These are phyloP conservation scores for Pseudopyrenochaeta lycopersici DNA, from an alignment of 2,329 filamentous ascomycete genomes.

Conservation along the genomic window DNA sequence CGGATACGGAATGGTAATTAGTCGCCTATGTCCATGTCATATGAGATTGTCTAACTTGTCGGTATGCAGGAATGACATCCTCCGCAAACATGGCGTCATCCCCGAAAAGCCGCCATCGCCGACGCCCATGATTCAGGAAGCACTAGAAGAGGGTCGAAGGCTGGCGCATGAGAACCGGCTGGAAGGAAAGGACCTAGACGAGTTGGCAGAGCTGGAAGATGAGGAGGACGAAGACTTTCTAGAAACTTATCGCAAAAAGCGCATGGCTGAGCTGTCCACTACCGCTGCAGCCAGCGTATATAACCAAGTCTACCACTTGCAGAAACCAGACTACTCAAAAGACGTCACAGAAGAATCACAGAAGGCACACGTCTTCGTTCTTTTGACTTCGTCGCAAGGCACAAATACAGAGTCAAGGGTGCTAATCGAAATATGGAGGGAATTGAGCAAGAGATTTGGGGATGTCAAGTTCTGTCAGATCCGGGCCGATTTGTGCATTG, in stretches of 20 bases:
- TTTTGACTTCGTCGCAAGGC: constrained; percentile 79
- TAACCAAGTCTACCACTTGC: constrained; percentile 90
- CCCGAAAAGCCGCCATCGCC: constrained; percentile 97
- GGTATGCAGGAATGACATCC: constrained; percentile 86
- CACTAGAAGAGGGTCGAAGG: constrained; percentile 81
- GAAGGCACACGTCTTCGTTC: constrained; percentile 73
- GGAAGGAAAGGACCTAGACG: constrained; percentile 93
- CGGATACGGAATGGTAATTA: constrained; percentile 91
- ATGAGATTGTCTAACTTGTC: background rate
- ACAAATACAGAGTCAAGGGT: constrained; percentile 87
- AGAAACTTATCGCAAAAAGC: constrained; percentile 84
- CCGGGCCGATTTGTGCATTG: constrained; percentile 88
- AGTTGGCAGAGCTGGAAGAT: constrained; percentile 92
- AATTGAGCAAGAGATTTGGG: constrained; percentile 83
- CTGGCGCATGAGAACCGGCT: constrained; percentile 91
- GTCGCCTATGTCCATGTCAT: background rate
- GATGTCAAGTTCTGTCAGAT: constrained; percentile 99
- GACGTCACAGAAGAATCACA: constrained; percentile 92
- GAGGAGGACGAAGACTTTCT: constrained; percentile 94
- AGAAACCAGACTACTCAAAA: constrained; percentile 90
- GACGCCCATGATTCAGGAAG: constrained; percentile 95
- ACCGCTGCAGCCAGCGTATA: constrained; percentile 81
- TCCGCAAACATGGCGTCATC: constrained; percentile 94
- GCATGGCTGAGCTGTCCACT: constrained; percentile 80
- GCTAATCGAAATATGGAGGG: constrained; percentile 84